Percentiles rank a stretch among this genome's conserved stretches.
phyloP scores from a whole-genome alignment of 2,329 filamentous ascomycete genomes.

The Coleophoma eucalyptorum region DNA sequence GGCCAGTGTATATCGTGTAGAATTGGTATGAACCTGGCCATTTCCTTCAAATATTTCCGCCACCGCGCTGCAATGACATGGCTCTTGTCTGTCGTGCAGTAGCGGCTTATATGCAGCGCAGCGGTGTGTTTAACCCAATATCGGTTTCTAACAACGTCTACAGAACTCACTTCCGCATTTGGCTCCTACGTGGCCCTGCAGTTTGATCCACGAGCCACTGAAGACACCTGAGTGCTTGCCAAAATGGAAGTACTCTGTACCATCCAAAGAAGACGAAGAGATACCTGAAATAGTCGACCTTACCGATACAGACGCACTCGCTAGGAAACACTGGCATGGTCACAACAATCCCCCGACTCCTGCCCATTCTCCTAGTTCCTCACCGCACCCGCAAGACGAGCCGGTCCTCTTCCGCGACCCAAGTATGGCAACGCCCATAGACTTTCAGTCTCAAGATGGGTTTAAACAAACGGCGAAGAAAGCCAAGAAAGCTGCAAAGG shows the following conservation, averaged over 20 bases:
- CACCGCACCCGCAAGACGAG: slow-evolving; percentile 11
- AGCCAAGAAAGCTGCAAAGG: slow-evolving; percentile 16
- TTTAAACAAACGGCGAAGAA: slow-evolving; percentile 52
- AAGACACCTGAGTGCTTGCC: slow-evolving; percentile 13
- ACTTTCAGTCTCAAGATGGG: slow-evolving; percentile 52
- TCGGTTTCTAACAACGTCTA: slow-evolving; percentile 26
- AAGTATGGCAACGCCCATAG: slow-evolving; percentile 42
- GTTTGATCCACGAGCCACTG: slow-evolving; percentile 14
- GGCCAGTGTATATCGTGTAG: slow-evolving; percentile 10
- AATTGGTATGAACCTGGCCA: slow-evolving; percentile 24
- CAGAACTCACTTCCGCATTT: slow-evolving; percentile 21
- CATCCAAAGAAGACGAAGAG: slow-evolving; percentile 11
- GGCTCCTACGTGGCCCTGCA: slow-evolving; percentile 23
- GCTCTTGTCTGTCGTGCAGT: slow-evolving; percentile 24
- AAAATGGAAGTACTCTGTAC: slow-evolving; percentile 10
- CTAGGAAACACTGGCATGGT: slow-evolving; percentile 17
- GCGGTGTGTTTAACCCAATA: slow-evolving; percentile 23
- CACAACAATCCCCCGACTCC: slow-evolving; percentile 6
- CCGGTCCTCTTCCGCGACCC: slow-evolving; percentile 41
- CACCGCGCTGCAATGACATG: slow-evolving; percentile 10
- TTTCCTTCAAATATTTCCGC: slow-evolving; percentile 11
- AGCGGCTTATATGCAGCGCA: slow-evolving; percentile 21
- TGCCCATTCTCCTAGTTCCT: slow-evolving; percentile 14
- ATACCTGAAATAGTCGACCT: slow-evolving; percentile 14
- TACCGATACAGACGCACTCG: slow-evolving; percentile 19